phyloP scores from a whole-genome alignment of 108 stramenopile genomes.

The Cyclotella distinguenda region DNA sequence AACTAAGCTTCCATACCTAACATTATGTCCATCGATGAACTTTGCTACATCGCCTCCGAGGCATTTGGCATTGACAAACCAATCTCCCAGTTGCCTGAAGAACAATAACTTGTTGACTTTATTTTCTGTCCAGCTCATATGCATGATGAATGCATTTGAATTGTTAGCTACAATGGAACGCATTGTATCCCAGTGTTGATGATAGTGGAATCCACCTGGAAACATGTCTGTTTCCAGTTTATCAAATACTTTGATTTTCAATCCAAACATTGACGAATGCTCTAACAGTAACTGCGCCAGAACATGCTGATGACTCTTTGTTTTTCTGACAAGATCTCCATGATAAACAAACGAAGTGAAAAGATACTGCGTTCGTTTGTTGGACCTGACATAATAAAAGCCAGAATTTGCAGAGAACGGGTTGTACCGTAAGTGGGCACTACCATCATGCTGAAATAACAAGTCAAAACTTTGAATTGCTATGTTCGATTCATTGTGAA shows the following conservation, averaged over 20 bases:
- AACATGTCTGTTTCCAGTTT: slow-evolving; percentile 38
- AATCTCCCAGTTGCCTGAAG: slow-evolving; percentile 78
- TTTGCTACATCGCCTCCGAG: slow-evolving; percentile 25
- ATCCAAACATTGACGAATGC: slow-evolving; percentile 49
- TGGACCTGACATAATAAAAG: slow-evolving; percentile 58
- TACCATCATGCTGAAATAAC: slow-evolving; percentile 66
- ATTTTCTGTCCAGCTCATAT: slow-evolving; percentile 78
- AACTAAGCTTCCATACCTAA: slow-evolving; percentile 18
- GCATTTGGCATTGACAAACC: slow-evolving; percentile 66
- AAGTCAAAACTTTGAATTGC: slow-evolving; percentile 47
- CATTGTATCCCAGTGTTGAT: slow-evolving; percentile 44
- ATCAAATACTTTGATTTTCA: slow-evolving; percentile 54
- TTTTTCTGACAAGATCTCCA: slow-evolving; percentile 35
- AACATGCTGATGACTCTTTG: slow-evolving; percentile 52
- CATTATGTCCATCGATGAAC: slow-evolving; percentile 12
- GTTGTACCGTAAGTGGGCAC: slow-evolving; percentile 37
- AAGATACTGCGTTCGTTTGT: slow-evolving; percentile 50
- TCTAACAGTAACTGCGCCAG: slow-evolving; percentile 42
- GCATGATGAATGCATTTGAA: slow-evolving; percentile 41
- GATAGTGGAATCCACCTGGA: slow-evolving; percentile 49
- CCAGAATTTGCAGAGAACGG: slow-evolving; percentile 61
- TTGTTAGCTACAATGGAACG: slow-evolving; percentile 33
- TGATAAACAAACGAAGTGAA: slow-evolving; percentile 48
- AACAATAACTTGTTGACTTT: slow-evolving; percentile 80
- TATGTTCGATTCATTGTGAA: slow-evolving; percentile 40